Evolutionary conservation across 495 filamentous ascomycete genomes (phyloP), one percentile per base, ranked within the genome.

Genomic region (Poronia punctata): DNA sequence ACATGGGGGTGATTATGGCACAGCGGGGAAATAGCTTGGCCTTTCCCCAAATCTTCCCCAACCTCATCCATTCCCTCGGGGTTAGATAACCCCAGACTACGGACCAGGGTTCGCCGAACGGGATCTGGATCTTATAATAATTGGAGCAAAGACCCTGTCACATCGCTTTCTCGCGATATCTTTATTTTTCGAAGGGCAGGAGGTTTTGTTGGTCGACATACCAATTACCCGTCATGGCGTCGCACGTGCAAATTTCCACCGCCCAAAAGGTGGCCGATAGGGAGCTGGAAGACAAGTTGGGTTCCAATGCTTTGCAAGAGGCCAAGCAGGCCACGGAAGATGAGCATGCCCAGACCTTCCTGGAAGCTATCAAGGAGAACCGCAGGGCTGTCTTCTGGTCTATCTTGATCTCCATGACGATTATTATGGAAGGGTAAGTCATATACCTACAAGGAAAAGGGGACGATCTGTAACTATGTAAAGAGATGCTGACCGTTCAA

Each of bases 391-490:
- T 65, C 24, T 57, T 51, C n/a, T 75, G 68, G 68, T 67, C 62
- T 21, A 25, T 72, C 8, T 43, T 71, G 11, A 61, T 77, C 26
- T 71, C 66, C 14, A 65, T 69, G 24, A 62, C 63, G 29, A 68
- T 77, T 27, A 59, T 66, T 43, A 77, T 77, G 73, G 72, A 77
- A 61, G 72, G 70, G 27, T 56, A 40, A 12, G 52, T 35, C 11
- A n/a, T 3, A 31, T 22, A 2, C 7, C 8, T n/a, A 20, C n/a
- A 4, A 17, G 1, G 16, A 12, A n/a, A n/a, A n/a, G n/a, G n/a
- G n/a, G n/a, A n/a, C n/a, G n/a, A n/a, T n/a, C n/a, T n/a, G n/a
- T n/a, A n/a, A n/a, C n/a, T n/a, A n/a, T n/a, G n/a, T n/a, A n/a
- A n/a, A n/a, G n/a, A 4, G 20, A 21, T 17, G 22, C 36, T 40